phyloP scores from a whole-genome alignment of 805 yeast species.

The Hanseniaspora hatyaiensis region DNA sequence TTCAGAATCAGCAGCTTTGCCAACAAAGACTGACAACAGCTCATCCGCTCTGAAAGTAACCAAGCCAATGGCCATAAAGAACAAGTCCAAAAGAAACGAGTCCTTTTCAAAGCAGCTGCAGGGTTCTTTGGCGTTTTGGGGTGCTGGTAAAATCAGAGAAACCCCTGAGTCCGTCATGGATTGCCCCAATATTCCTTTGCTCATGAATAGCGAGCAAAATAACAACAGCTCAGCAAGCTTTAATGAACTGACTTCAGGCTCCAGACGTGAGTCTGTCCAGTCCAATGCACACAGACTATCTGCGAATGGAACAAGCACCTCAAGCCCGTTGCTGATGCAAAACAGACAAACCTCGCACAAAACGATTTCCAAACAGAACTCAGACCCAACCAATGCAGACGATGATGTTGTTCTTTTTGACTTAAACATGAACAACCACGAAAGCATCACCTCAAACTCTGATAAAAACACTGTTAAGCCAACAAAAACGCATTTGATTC shows the following conservation, averaged over 20 bases:
- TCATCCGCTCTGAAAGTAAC: conserved; percentile 3
- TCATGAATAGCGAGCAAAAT: neutral
- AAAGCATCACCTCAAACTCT: neutral
- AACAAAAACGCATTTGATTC: conserved; percentile 5
- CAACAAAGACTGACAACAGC: too few relatives aligned
- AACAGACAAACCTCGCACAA: neutral
- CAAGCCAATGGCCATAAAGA: conserved; percentile 20
- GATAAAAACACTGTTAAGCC: neutral
- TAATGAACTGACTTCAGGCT: neutral
- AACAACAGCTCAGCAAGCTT: neutral
- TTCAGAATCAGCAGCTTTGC: too few relatives aligned
- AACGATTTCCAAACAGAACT: neutral
- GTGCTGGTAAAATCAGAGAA: conserved; percentile 22
- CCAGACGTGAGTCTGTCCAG: neutral
- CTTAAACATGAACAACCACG: conserved; percentile 1
- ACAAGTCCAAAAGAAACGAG: conserved; percentile 18
- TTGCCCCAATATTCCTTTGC: neutral
- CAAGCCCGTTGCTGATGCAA: neutral
- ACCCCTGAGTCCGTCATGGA: conserved; percentile 11
- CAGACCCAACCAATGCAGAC: neutral
- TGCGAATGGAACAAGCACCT: too few relatives aligned
- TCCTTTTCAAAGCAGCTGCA: conserved; percentile 24
- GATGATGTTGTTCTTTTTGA: conserved; percentile 5
- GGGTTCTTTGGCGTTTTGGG: conserved; percentile 25
- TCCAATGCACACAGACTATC: neutral